Conservation (phyloP, 73 alveolate genomes). For the Stentor coeruleus region DNA sequence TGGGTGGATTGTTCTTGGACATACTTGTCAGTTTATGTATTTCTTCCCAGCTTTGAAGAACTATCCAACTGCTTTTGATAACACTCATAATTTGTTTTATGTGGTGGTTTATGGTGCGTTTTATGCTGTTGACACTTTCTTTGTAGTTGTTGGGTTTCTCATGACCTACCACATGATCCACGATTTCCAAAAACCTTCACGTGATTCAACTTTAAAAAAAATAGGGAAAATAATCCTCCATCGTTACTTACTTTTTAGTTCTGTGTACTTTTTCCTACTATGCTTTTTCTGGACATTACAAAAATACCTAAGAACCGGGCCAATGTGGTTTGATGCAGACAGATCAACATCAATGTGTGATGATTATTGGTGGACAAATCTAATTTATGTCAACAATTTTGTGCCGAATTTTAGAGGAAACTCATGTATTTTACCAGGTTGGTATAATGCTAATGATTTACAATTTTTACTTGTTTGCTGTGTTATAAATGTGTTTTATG, state of each 20-base stretch:
- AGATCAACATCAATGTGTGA: background rate
- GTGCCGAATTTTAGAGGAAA: slow-evolving; percentile 20
- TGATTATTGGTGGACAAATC: slow-evolving; percentile 35
- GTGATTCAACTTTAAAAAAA: no score
- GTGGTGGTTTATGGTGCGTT: background rate
- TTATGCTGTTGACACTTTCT: slow-evolving; percentile 47
- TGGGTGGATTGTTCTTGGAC: background rate
- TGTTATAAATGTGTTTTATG: no score
- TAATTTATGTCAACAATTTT: slow-evolving; percentile 31
- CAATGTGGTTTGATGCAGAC: slow-evolving; percentile 10
- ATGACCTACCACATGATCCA: background rate
- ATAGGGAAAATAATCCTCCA: no score
- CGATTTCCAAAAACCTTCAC: no score
- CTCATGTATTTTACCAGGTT: slow-evolving; percentile 33
- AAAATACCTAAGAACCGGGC: slow-evolving; percentile 31
- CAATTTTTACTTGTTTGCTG: slow-evolving; percentile 32
- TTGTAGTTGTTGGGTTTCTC: slow-evolving; percentile 36
- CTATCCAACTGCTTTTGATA: background rate
- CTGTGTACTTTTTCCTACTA: slow-evolving; percentile 22
- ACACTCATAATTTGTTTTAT: background rate
- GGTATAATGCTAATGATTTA: slow-evolving; percentile 42
- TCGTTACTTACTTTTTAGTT: slow-evolving; percentile 26
- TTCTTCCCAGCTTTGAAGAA: background rate
- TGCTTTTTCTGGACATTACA: slow-evolving; percentile 10
- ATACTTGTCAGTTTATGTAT: background rate